Evolutionary conservation across 805 yeast species (phyloP).

Genomic region (Suhomyces faveliae): DNA sequence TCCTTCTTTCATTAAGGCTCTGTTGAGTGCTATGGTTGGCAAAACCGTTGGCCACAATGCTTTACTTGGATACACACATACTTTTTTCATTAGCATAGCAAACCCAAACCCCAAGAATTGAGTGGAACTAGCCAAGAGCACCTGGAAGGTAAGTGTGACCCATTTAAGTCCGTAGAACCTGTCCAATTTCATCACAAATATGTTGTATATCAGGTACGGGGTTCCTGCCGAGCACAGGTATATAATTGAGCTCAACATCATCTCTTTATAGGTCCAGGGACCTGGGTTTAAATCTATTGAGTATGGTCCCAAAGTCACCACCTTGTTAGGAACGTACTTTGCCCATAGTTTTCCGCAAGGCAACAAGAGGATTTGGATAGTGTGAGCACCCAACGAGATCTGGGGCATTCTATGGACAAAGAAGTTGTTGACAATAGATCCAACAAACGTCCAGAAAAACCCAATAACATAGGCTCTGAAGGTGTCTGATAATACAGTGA

Average conservation of each 20-base stretch:
- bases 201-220: conserved; percentile 42
- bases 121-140: conserved; percentile 51
- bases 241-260: conserved; percentile 45
- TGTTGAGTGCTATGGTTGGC: conserved; percentile 43
- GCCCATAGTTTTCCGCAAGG: conserved; percentile 45
- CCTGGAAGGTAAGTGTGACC: conserved; percentile 52
- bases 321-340: conserved; percentile 22
- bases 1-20: conserved; percentile 38
- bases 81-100: conserved; percentile 62
- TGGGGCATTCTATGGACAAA: conserved; percentile 56
- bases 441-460: conserved; percentile 50
- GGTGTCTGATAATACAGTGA: conserved; percentile 48
- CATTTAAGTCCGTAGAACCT: conserved; percentile 42
- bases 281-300: conserved; percentile 38
- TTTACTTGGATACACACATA: conserved; percentile 44
- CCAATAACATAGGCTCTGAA: conserved; percentile 56
- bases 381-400: conserved; percentile 33
- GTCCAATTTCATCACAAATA: conserved; percentile 43
- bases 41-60: conserved; percentile 45
- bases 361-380: conserved; percentile 38
- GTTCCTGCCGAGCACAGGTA: conserved; percentile 43
- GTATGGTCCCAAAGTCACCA: conserved; percentile 22
- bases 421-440: conserved; percentile 55
- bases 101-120: conserved; percentile 67
- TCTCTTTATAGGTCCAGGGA: conserved; percentile 44